Conservation (phyloP, 768 basidiomycete species). For the Myochromella boudieri region DNA sequence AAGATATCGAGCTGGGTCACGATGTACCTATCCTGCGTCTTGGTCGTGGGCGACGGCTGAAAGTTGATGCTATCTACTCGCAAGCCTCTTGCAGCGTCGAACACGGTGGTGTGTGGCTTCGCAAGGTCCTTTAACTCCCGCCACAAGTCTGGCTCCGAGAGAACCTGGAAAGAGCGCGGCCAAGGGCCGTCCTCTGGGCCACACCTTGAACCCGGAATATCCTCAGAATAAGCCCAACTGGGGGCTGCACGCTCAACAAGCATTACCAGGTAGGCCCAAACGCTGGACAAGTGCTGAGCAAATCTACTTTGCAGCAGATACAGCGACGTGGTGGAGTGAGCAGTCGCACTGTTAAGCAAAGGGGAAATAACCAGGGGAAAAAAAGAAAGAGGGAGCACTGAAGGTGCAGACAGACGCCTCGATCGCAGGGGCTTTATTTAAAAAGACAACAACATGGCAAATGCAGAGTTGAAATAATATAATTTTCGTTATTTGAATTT, state of each 20-base stretch:
- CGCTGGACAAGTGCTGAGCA: constrained; percentile 12
- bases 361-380: constrained; percentile 1
- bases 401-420: too few species aligned
- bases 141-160: constrained; percentile 54
- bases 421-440: too few species aligned
- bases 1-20: constrained; percentile 55
- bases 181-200: constrained; percentile 65
- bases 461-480: constrained; percentile 11
- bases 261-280: constrained; percentile 32
- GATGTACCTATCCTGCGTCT: constrained; percentile 66
- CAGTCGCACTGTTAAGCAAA: constrained; percentile 2
- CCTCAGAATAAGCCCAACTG: constrained; percentile 53
- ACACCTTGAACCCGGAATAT: constrained; percentile 62
- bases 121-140: constrained; percentile 48
- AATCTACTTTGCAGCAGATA: constrained; percentile 7
- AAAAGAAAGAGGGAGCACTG: constrained; percentile 1
- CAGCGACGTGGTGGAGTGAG: constrained; percentile 15
- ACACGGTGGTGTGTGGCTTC: constrained; percentile 45
- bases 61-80: constrained; percentile 66
- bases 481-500: too few species aligned
- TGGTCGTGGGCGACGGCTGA: constrained; percentile 54
- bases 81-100: constrained; percentile 32
- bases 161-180: constrained; percentile 57
- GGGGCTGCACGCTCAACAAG: constrained; percentile 36
- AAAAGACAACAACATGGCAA: constrained; percentile 16